A percentile compares a stretch with the other conserved stretches of the same genome.
phyloP scores from a whole-genome alignment of 768 basidiomycete genomes.

The Boletus rubropictus region DNA sequence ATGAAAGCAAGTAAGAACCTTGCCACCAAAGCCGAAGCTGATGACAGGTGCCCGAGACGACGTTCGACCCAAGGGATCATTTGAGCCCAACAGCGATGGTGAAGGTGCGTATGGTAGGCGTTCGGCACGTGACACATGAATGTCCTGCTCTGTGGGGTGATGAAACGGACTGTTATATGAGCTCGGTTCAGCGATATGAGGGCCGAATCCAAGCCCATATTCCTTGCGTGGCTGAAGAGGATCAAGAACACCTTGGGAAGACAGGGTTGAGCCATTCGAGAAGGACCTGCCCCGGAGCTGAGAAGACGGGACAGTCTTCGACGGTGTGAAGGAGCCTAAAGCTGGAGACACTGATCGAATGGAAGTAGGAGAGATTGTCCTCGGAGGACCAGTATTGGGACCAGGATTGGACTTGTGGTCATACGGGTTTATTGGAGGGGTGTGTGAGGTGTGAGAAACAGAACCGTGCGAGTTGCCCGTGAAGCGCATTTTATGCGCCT shows the following conservation, averaged over 20 bases:
- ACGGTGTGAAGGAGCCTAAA: conserved; percentile 36
- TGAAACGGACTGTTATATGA: conserved; percentile 13
- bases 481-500: conserved; percentile 28
- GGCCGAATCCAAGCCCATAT: conserved; percentile 22
- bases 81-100: conserved; percentile 73
- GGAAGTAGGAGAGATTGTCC: conserved; percentile 30
- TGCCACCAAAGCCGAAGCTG: conserved; percentile 93
- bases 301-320: conserved; percentile 17
- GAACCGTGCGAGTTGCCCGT: conserved; percentile 12
- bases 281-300: conserved; percentile 36
- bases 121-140: conserved; percentile 30
- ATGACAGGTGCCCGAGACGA: conserved; percentile 71
- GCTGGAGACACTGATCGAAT: conserved; percentile 21
- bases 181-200: conserved; percentile 17
- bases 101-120: conserved; percentile 74
- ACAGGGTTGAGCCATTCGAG: conserved; percentile 42
- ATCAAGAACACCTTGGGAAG: conserved; percentile 24
- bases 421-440: conserved; percentile 11
- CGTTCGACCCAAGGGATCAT: conserved; percentile 75
- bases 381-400: conserved; percentile 18
- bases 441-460: conserved; percentile 7
- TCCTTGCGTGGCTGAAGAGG: conserved; percentile 22
- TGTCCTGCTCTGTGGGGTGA: conserved; percentile 22
- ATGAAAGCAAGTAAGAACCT: conserved; percentile 85
- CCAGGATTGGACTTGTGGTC: conserved; percentile 17